Evolutionary conservation across 2,329 filamentous ascomycete genomes (phyloP).

Genomic region (Hypoxylon sp.): DNA sequence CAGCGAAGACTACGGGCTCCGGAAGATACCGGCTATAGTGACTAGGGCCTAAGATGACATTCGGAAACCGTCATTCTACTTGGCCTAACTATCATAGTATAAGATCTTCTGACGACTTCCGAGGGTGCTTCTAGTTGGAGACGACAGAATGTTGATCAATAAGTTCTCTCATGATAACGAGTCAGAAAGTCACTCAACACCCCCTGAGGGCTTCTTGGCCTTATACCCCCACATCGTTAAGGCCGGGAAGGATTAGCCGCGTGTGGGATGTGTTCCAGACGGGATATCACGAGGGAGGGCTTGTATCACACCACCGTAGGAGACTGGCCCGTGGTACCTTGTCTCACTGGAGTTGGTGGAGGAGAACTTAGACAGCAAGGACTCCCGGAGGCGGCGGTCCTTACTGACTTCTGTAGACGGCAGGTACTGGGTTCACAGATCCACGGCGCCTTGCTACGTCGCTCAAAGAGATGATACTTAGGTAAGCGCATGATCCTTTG

Average conservation of each 20-base stretch:
- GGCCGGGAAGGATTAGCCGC: conserved; percentile 16
- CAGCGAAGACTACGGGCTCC: conserved; percentile 2
- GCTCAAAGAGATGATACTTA: not conserved
- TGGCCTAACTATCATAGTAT: not conserved
- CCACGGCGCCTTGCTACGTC: not conserved
- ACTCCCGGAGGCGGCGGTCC: not conserved
- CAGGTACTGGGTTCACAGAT: conserved; percentile 1
- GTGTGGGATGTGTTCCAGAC: not conserved
- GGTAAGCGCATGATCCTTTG: not conserved
- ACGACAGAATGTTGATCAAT: not conserved
- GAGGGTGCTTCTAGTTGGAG: not conserved
- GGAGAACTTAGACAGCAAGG: not conserved
- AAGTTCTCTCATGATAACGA: not conserved
- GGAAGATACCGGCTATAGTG: not conserved
- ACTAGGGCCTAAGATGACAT: not conserved
- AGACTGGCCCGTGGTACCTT: conserved; percentile 15
- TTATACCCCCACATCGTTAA: not conserved
- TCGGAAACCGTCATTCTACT: conserved; percentile 1
- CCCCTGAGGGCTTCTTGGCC: not conserved
- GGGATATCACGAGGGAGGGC: conserved; percentile 8
- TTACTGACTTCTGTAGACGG: not conserved
- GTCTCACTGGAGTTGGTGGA: conserved; percentile 13
- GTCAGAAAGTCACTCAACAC: conserved; percentile 1
- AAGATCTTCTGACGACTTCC: conserved; percentile 1
- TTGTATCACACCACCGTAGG: conserved; percentile 14